Base-by-base conservation (phyloP, 129 eudicot species). In the Apium graveolens region DNA sequence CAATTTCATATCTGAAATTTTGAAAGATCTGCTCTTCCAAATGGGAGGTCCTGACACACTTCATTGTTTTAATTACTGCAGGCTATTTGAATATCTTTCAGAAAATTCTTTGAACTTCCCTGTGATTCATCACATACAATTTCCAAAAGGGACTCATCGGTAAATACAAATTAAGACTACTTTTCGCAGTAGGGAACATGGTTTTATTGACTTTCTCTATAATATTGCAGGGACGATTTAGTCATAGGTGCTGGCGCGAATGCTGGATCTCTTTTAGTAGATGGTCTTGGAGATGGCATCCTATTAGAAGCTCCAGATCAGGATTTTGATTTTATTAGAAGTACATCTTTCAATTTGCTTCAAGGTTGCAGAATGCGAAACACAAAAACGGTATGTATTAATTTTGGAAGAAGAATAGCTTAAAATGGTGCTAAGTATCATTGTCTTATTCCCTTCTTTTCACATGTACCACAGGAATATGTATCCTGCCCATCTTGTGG, bases 401-500 rank as follows among this genome's bases (percentile, higher is more conserved):
- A 44, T 44, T 27, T 44, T 74, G 77, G 37, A 74, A 74, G 13
- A 3, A 38, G 39, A 55, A 35, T 55, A 34, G 71, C 43, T 21
- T 57, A 31, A 37, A 24, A 10, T 75, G 49, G 49, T 75, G 43
- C 13, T 13, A 41, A 62, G 57, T 39, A 62, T n/a, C 44, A 38
- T 62, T 42, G 27, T 24, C 16, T 62, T 60, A 77, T 31, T 38
- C 32, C 10, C 8, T 11, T 39, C 49, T 70, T 31, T 18, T 45
- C 24, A 18, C 57, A 70, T 49, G 37, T 16, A 21, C 24, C 49
- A 34, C 94, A 95, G 98, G 98, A 95, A 79, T 95, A 95, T 63
- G 99, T 95, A 39, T 95, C 99, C 12, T 95, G 99, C 87, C 99
- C 99, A 27, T 95, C 99, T 48, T 95, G 99, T 53, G 99, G 99